A percentile compares a stretch with the other conserved stretches of the same genome.
These are phyloP conservation scores for Apiospora arundinis DNA, from an alignment of 2,329 filamentous ascomycete genomes.

Conservation along the genomic window DNA sequence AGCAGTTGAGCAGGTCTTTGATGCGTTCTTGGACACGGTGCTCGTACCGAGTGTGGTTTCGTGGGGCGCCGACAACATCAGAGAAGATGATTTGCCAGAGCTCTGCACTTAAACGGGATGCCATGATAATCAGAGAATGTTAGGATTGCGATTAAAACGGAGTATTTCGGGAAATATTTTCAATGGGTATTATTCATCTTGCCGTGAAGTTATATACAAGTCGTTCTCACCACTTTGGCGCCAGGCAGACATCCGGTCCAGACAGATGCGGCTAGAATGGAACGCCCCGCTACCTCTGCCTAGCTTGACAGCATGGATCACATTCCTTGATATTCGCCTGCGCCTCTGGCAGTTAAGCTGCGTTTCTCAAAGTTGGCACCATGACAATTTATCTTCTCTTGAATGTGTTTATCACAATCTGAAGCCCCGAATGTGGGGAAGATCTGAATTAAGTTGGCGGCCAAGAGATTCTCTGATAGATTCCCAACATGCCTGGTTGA, in stretches of 20 bases:
- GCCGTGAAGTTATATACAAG: neutral
- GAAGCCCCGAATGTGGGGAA: neutral
- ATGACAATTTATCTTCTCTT: neutral
- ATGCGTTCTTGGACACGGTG: neutral
- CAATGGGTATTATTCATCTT: neutral
- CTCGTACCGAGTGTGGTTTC: neutral
- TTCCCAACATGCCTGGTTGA: neutral
- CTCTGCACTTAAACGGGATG: conserved; percentile 3
- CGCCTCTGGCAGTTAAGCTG: neutral
- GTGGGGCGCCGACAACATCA: neutral
- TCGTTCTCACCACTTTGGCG: neutral
- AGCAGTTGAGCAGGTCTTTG: neutral
- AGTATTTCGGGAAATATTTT: too few relatives aligned
- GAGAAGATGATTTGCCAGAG: conserved; percentile 10
- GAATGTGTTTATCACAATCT: neutral
- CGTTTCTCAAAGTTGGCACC: neutral
- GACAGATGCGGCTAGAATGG: neutral
- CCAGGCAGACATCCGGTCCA: neutral
- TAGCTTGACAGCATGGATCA: neutral
- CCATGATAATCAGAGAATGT: neutral
- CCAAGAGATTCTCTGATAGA: neutral
- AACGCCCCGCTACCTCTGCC: neutral
- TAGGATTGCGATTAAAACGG: neutral
- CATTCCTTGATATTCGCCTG: neutral
- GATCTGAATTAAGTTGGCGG: neutral